Evolutionary conservation across 306 rosid genomes (phyloP), one percentile per base, ranked within the genome.

Genomic region (Quercus parvula): DNA sequence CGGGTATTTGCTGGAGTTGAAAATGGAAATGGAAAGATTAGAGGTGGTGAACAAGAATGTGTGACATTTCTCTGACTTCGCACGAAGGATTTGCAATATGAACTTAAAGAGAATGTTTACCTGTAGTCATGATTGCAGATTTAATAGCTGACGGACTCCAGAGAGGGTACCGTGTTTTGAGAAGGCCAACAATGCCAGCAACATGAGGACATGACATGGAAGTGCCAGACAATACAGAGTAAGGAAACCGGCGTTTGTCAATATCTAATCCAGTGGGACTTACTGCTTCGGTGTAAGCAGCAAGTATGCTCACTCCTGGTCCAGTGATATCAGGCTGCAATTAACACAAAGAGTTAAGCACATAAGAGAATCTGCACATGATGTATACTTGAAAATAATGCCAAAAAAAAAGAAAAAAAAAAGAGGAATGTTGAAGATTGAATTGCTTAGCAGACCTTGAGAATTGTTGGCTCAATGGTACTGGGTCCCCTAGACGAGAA

Each of bases 401-500:
- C 3, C 12, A 7, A 5, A 20, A 35, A 19, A 6, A 1, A 63
- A 27, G 41, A 68, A 38, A 59, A 1, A 14, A 27, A 61, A 0
- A 13, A 44, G 24, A 24, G 24, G 24, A 49, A 4, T 13, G 1
- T 3, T 0, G 5, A 73, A 56, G 6, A 51, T 62, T 55, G 46
- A 59, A 81, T 54, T 19, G 57, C 71, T 68, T 3, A 54, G 1
- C 19, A 38, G 58, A 90, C 98, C 98, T 94, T 91, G 51, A 91
- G 88, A 71, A 94, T 70, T 22, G 82, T 14, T 57, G 79, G 72
- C 56, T 81, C 92, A 38, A 92, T 4, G 4, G 0, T 1, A 75
- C 66, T 86, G 41, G 98, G 98, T 1, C 98, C 98, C 56, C 97
- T 87, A 22, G 95, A 85, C 38, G 98, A 94, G 86, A 91, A 91